Base-by-base conservation (phyloP, 495 filamentous ascomycete genomes). In the Podospora didyma region DNA sequence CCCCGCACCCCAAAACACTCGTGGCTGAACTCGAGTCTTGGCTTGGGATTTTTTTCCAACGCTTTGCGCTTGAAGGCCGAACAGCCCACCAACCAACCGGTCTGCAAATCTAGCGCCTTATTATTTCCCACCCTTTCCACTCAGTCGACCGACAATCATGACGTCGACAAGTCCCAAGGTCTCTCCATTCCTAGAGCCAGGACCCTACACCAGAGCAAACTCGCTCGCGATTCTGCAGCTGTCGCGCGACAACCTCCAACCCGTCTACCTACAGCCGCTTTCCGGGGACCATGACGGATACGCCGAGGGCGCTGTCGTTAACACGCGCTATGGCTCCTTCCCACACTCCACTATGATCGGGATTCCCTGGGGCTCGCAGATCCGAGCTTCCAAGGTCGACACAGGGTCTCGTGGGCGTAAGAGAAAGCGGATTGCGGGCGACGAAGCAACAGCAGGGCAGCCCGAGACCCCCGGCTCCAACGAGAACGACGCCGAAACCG, bases 301-400 rank as follows among this genome's bases (percentile, higher is more conserved):
- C 61, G 79, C 79, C 22, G 90, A 94, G 67, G 90, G 89, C 53
- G 86, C 86, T 54, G 89, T 96, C 10, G 83, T 87, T 54, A 97
- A 94, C 69, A 99, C 94, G 2, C 86, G 92, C 10, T 99, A 96
- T 64, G 94, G 94, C 22, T 93, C 91, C 4, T 99, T 95, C 63
- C 94, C 94, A 0, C 93, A 97, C 73, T 87, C 78, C 47, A 96
- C 94, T 1, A 77, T 99, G 51, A 73, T 94, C 65, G 75, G 81
- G 16, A 75, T 90, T 46, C 87, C 90, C 50, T 97, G 92, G 92
- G 94, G 94, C 46, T 88, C 88, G 6, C 94, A 97, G 65, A 86
- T 97, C 24, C 79, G 86, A 42, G 93, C 94, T 4, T 93, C 89
- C n/a, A 81, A 86, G 42, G 91, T 95, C 47, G 89, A 96, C 69